Evolutionary conservation across 306 rosid species (phyloP).

Genomic region (Mucuna pruriens): DNA sequence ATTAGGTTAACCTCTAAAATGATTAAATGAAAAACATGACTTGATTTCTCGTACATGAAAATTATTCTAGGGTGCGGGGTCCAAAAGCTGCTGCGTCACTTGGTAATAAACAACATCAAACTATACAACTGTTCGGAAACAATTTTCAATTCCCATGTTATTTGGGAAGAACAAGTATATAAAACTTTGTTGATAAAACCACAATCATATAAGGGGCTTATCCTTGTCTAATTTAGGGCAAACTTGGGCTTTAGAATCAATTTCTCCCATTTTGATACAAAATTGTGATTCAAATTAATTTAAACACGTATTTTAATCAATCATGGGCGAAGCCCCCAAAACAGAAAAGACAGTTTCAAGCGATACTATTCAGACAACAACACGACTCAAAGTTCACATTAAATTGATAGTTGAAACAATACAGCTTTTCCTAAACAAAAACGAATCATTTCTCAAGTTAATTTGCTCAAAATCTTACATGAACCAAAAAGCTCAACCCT

Average conservation of each 20-base stretch:
- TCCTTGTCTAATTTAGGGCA: too few species aligned
- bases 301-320: background rate
- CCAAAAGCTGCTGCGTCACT: too few species aligned
- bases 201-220: too few species aligned
- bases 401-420: background rate
- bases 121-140: too few species aligned
- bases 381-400: background rate
- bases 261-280: background rate
- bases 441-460: background rate
- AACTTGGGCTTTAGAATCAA: background rate
- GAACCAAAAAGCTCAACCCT: slow-evolving; percentile 52
- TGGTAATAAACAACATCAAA: too few species aligned
- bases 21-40: too few species aligned
- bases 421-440: background rate
- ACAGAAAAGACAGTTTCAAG: background rate
- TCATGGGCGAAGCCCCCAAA: background rate
- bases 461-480: slow-evolving; percentile 19
- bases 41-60: too few species aligned
- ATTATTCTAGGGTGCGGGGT: too few species aligned
- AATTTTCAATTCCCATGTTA: too few species aligned
- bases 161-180: too few species aligned
- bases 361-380: background rate
- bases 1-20: too few species aligned
- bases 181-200: too few species aligned
- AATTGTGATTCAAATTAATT: background rate